Evolutionary conservation across 495 filamentous ascomycete species (phyloP).

Genomic region (Penicillium samsonianum): DNA sequence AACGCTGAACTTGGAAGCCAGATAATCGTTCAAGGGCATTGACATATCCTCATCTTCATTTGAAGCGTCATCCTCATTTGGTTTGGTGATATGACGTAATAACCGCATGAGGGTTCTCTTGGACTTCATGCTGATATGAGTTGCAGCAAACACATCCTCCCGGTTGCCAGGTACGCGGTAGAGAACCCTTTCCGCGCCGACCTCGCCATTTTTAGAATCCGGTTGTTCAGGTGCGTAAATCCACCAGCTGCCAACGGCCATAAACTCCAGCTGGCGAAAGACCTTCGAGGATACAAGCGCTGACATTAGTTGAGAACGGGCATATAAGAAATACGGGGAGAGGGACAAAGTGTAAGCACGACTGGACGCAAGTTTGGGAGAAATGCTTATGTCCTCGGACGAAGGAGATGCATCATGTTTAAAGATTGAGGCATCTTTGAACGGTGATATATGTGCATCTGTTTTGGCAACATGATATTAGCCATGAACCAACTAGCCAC

Average conservation of each 20-base stretch:
- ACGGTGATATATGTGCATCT: conserved; percentile 37
- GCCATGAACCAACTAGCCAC: conserved; percentile 9
- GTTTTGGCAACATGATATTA: conserved; percentile 30
- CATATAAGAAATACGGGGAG: conserved; percentile 84
- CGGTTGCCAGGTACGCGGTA: conserved; percentile 75
- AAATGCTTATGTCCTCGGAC: background rate
- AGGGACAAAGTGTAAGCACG: conserved; percentile 82
- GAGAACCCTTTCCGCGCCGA: conserved; percentile 34
- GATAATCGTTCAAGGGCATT: conserved; percentile 60
- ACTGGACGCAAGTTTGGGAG: conserved; percentile 57
- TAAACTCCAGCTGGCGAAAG: conserved; percentile 86
- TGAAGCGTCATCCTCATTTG: conserved; percentile 31
- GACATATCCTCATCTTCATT: conserved; percentile 37
- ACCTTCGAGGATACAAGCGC: conserved; percentile 84
- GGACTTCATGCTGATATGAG: conserved; percentile 66
- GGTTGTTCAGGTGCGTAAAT: conserved; percentile 50
- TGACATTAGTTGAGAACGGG: conserved; percentile 71
- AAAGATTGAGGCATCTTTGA: conserved; percentile 43
- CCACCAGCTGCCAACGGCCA: conserved; percentile 94
- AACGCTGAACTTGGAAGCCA: conserved; percentile 72
- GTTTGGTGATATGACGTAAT: conserved; percentile 60
- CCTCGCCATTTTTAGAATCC: conserved; percentile 10
- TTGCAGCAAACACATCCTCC: conserved; percentile 83
- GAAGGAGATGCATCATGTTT: conserved; percentile 19
- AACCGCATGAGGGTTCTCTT: conserved; percentile 88